These are phyloP conservation scores for Lactuca saligna DNA, from an alignment of 129 eudicot genomes.

Conservation along the genomic window DNA sequence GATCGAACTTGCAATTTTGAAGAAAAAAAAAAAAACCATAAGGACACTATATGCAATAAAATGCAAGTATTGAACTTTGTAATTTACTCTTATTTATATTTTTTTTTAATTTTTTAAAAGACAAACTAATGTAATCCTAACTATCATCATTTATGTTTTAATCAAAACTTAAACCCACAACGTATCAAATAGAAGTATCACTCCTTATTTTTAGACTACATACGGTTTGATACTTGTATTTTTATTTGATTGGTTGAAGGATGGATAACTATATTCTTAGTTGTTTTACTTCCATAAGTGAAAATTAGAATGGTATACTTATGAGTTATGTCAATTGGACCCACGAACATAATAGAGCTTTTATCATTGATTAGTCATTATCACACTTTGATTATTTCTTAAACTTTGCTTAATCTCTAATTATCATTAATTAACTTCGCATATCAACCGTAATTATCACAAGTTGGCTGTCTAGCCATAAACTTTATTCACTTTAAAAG, in stretches of 20 bases:
- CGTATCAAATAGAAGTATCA: too few species aligned
- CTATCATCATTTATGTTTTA: too few species aligned
- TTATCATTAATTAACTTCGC: slow-evolving; percentile 25
- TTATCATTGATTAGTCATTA: slow-evolving; percentile 20
- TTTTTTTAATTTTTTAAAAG: too few species aligned
- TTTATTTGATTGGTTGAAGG: neutral
- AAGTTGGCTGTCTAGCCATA: slow-evolving; percentile 11
- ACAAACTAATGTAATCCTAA: too few species aligned
- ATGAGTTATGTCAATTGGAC: slow-evolving; percentile 23
- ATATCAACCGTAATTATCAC: slow-evolving; percentile 12
- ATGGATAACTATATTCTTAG: neutral
- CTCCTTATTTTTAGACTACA: too few species aligned
- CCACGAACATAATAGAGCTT: slow-evolving; percentile 1
- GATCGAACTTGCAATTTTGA: too few species aligned
- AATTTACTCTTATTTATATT: too few species aligned
- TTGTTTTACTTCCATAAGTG: neutral
- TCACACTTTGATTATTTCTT: slow-evolving; percentile 27
- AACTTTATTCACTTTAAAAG: neutral
- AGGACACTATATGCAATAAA: too few species aligned
- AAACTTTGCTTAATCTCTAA: slow-evolving; percentile 26
- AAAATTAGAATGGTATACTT: slow-evolving; percentile 1
- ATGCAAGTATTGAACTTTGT: too few species aligned
- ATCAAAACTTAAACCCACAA: too few species aligned
- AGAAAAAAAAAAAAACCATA: too few species aligned
- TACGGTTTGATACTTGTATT: too few species aligned